phyloP scores from a whole-genome alignment of 306 rosid species.

The Quercus bicolor region DNA sequence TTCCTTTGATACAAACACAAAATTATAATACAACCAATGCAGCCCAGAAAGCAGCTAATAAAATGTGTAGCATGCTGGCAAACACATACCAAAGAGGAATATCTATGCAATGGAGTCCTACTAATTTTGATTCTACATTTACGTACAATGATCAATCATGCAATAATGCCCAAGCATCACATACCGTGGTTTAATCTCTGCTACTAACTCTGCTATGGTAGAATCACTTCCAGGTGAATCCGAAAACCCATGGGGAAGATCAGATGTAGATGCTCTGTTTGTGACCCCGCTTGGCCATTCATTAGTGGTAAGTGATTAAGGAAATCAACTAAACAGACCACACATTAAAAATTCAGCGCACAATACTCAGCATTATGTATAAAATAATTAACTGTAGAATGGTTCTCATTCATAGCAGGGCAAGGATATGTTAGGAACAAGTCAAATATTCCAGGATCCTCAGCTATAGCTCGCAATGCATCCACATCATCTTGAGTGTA shows the following conservation, averaged over 20 bases:
- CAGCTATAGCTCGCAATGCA: constrained; percentile 85
- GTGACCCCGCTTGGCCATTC: constrained; percentile 89
- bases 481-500: constrained; percentile 82
- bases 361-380: not conserved
- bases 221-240: constrained; percentile 63
- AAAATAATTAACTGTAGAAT: constrained; percentile 2
- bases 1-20: not conserved
- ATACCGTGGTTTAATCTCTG: constrained; percentile 94
- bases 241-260: constrained; percentile 57
- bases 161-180: constrained; percentile 16
- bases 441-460: constrained; percentile 79
- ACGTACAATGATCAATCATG: not conserved
- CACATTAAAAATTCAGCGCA: constrained; percentile 18
- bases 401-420: not conserved
- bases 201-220: constrained; percentile 66
- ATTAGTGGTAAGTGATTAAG: constrained; percentile 68
- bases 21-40: not conserved
- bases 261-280: constrained; percentile 48
- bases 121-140: not conserved
- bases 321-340: constrained; percentile 29
- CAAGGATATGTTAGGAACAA: constrained; percentile 92
- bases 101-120: not conserved
- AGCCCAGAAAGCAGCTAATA: not conserved
- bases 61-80: not conserved
- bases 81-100: not conserved